Evolutionary conservation across 1,284 basidiomycete genomes (phyloP), one percentile per base, ranked within the genome.

Genomic region (Vanrija humicola): DNA sequence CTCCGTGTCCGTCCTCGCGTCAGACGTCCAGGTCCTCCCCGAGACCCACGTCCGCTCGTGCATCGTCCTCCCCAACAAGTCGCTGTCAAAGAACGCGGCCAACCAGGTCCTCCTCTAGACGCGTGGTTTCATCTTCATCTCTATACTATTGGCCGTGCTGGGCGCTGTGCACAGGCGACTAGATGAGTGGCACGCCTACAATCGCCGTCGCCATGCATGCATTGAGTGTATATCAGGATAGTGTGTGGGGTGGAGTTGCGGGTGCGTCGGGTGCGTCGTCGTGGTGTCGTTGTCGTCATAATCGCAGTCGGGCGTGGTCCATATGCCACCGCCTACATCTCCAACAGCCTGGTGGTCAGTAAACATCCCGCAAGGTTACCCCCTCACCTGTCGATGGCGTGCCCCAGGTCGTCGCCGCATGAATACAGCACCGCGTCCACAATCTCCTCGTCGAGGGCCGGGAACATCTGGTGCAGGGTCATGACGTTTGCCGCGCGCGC

Each of bases 391-490:
- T 95, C 92, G 65, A 95, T 93, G 68, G 90, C 91, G 80, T 83
- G 83, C 52, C 90, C 92, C 56, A 95, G 70, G 77, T 96, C 90
- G 25, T 88, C 88, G n/a, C 83, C 83, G 64, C 90, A 90, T 40
- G 87, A 87, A 68, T 94, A 87, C 54, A 96, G 76, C 38, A 96
- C 90, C 81, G 84, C 86, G 62, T 91, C 88, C 47, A 90, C 81
- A 38, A 95, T 83, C 73, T 93, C 92, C 49, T 75, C 72, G 67
- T 94, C 91, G 62, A 88, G 79, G 6, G 74, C 75, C 1, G 91
- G 90, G 81, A 95, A 95, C 61, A 94, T 93, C 76, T 92, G 90
- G 57, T 82, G 77, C 59, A 94, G 76, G 21, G 90, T 94, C 64
- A 85, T 84, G 55, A 75, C 65, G 43, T 68, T 73, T 4, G 69